Evolutionary conservation across 208 protist genomes (phyloP), one percentile per base, ranked within the genome.

Genomic region (Trypanosoma boissoni): DNA sequence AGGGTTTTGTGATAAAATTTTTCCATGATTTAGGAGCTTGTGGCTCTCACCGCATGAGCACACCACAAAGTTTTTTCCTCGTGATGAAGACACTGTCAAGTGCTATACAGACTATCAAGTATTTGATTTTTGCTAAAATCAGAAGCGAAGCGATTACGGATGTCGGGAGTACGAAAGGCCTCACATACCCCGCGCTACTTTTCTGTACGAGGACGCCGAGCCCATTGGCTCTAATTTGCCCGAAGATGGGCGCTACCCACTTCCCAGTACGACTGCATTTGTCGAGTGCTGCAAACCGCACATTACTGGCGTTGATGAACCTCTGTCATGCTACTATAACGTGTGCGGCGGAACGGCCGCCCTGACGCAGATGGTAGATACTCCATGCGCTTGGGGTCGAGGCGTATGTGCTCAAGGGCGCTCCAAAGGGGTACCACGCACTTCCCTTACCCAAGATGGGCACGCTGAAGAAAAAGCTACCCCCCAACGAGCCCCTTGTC

Each of bases 361-460:
- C n/a, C 6, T 83, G 76, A 56, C 81, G 88, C 6, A 58, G 91
- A 71, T 95, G 88, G 86, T 95, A 85, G 88, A 91, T 95, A 85
- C 78, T 95, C 2, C 43, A 86, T 50, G 18, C 63, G 1, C 81
- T 92, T 20, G 86, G 86, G 44, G 83, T 88, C 16, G 80, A 95
- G 62, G 78, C 71, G 28, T 91, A 88, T 69, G 82, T 95, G 6
- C 50, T 95, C n/a, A 76, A 89, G 48, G 83, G 85, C 27, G 84
- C 81, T 46, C 58, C 73, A 24, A 67, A 79, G 68, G 79, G 73
- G 7, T 94, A 84, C 51, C 12, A n/a, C 2, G 74, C 62, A 9
- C 71, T 74, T 0, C 76, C 77, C 12, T 27, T 78, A 32, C 64
- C 60, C 34, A 83, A 82, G 51, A 55, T 58, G 0, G 80, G 71